Evolutionary conservation across 208 protist genomes (phyloP).

Genomic region (Lotmaria passim): DNA sequence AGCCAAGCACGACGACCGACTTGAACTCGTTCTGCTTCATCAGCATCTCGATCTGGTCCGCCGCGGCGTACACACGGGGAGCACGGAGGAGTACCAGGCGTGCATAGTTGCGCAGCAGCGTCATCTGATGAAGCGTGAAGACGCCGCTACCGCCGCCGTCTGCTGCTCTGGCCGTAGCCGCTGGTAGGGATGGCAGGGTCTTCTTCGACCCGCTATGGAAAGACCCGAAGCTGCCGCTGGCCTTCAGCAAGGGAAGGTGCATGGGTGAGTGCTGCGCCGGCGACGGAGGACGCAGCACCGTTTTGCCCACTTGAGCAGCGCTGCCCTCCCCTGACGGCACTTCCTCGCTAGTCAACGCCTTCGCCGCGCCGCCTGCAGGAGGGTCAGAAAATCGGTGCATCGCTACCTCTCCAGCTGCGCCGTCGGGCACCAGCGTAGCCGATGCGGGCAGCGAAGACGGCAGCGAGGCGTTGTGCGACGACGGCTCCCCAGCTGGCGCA

Average conservation of each 20-base stretch:
- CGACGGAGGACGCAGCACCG: no score
- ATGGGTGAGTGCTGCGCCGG: no score
- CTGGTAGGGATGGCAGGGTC: background rate
- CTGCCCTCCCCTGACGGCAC: no score
- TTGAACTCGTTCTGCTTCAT: conserved; percentile 21
- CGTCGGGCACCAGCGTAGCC: background rate
- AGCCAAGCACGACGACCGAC: conserved; percentile 19
- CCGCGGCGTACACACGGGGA: conserved; percentile 12
- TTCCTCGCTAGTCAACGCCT: no score
- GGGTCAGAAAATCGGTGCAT: no score
- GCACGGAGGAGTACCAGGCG: conserved; percentile 24
- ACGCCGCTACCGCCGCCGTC: conserved; percentile 1
- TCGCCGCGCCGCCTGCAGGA: no score
- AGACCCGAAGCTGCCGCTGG: no score
- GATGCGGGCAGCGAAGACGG: background rate
- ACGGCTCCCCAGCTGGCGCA: background rate
- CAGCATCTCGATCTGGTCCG: conserved; percentile 23
- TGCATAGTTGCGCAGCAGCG: conserved; percentile 29
- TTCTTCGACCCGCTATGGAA: no score
- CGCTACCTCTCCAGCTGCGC: no score
- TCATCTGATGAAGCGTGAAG: conserved; percentile 31
- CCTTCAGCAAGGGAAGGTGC: no score
- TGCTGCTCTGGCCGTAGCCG: background rate
- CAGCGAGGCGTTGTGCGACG: background rate
- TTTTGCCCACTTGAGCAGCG: no score